Percentiles rank a stretch among this genome's conserved stretches.
phyloP scores from a whole-genome alignment of 1,139 yeast genomes.

The Geotrichum phurueaensis region DNA sequence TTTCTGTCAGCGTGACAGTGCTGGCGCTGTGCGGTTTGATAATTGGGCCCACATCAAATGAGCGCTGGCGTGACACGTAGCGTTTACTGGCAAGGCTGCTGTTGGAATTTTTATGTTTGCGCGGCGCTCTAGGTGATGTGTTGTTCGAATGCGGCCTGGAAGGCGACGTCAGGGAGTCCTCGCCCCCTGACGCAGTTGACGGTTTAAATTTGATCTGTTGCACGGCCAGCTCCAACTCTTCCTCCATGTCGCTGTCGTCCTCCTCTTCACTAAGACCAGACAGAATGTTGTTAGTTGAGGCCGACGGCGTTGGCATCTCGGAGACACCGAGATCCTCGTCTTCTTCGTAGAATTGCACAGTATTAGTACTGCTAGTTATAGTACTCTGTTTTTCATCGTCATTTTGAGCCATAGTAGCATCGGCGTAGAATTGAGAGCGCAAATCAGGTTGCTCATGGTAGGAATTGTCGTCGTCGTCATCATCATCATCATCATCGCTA shows the following conservation, averaged over 20 bases:
- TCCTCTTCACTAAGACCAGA: conserved; percentile 28
- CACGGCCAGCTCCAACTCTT: conserved; percentile 33
- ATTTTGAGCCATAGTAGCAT: neutral
- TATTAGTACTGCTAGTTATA: neutral
- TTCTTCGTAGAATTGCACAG: neutral
- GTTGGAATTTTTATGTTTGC: conserved; percentile 11
- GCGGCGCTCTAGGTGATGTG: conserved; percentile 22
- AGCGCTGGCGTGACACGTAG: conserved; percentile 6
- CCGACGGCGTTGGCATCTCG: conserved; percentile 1
- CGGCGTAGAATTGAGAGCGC: neutral
- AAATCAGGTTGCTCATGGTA: conserved; percentile 8
- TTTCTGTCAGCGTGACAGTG: neutral
- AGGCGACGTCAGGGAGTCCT: conserved; percentile 14
- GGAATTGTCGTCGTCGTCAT: conserved; percentile 3
- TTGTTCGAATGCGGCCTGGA: conserved; percentile 22
- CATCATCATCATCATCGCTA: conserved; percentile 19
- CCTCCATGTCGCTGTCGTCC: conserved; percentile 38
- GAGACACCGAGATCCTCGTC: neutral
- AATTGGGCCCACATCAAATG: conserved; percentile 8
- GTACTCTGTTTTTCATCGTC: neutral
- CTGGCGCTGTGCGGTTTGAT: neutral
- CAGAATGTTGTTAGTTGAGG: conserved; percentile 11
- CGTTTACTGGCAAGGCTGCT: conserved; percentile 7
- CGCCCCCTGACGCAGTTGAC: conserved; percentile 18
- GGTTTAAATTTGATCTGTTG: conserved; percentile 28